Conservation (phyloP, 352 stramenopile genomes). For the Phytophthora agathidicida region DNA sequence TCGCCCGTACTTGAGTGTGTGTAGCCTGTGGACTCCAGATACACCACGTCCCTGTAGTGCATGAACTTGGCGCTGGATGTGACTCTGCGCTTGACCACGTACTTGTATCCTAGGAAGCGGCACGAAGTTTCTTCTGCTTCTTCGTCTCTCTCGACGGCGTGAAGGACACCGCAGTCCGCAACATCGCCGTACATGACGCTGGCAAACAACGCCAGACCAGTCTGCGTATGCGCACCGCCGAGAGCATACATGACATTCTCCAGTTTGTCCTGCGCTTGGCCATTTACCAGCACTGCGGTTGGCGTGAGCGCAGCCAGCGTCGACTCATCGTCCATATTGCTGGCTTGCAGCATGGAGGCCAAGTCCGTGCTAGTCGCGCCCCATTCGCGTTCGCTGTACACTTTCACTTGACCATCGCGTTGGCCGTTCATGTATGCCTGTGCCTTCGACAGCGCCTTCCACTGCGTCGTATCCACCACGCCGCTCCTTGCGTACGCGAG, state of each 20-base stretch:
- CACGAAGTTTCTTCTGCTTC: slow-evolving; percentile 32
- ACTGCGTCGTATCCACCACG: slow-evolving; percentile 30
- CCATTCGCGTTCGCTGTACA: slow-evolving; percentile 26
- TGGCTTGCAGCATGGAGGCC: slow-evolving; percentile 7
- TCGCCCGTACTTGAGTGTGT: slow-evolving; percentile 38
- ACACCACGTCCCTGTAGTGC: slow-evolving; percentile 37
- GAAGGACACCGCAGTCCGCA: slow-evolving; percentile 45
- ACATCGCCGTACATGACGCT: slow-evolving; percentile 49
- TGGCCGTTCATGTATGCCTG: slow-evolving; percentile 18
- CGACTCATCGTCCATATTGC: neutral
- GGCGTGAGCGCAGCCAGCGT: slow-evolving; percentile 23
- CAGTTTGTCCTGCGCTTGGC: slow-evolving; percentile 33
- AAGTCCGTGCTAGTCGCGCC: slow-evolving; percentile 18
- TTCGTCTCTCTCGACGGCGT: slow-evolving; percentile 28
- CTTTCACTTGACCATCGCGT: slow-evolving; percentile 14
- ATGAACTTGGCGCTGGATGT: slow-evolving; percentile 7
- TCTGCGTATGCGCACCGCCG: slow-evolving; percentile 31
- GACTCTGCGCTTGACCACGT: slow-evolving; percentile 39
- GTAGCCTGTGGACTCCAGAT: slow-evolving; percentile 46
- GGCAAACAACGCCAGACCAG: slow-evolving; percentile 42
- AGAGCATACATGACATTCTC: slow-evolving; percentile 51
- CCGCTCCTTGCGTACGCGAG: slow-evolving; percentile 21
- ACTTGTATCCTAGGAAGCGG: slow-evolving; percentile 56
- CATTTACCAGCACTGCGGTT: slow-evolving; percentile 32
- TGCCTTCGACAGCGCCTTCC: slow-evolving; percentile 24